Conservation (phyloP, 768 basidiomycete genomes). For the Panus rudis region DNA sequence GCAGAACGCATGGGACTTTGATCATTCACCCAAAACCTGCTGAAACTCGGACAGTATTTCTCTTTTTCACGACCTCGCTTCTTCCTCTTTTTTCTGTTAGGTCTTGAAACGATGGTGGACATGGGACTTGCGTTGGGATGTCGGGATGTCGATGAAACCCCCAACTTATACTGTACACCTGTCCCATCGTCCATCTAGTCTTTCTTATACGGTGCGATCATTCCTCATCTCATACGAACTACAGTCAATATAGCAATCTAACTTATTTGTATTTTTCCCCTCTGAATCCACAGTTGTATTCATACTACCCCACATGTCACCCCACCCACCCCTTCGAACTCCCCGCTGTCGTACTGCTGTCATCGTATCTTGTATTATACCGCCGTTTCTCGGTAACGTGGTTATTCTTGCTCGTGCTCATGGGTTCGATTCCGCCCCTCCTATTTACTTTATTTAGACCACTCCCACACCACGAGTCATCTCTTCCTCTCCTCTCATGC, state of each 20-base stretch:
- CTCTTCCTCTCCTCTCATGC: too few species aligned
- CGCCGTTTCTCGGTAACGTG: too few species aligned
- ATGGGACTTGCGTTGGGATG: too few species aligned
- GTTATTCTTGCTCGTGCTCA: too few species aligned
- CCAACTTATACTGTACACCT: slow-evolving; percentile 3
- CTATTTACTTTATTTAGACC: too few species aligned
- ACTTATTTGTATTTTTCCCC: slow-evolving; percentile 16
- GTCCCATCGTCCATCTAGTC: slow-evolving; percentile 14
- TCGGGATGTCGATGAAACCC: background rate
- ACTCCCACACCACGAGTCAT: too few species aligned
- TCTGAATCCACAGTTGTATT: slow-evolving; percentile 22
- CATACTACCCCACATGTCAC: slow-evolving; percentile 9
- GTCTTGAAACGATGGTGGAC: too few species aligned
- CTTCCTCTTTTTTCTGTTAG: slow-evolving; percentile 10
- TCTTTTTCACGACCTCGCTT: too few species aligned
- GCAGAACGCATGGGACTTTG: slow-evolving; percentile 78
- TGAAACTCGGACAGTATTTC: too few species aligned
- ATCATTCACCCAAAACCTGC: too few species aligned
- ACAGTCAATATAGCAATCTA: background rate
- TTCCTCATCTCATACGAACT: slow-evolving; percentile 9
- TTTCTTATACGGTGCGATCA: slow-evolving; percentile 23
- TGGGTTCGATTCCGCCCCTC: too few species aligned
- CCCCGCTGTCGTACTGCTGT: slow-evolving; percentile 23
- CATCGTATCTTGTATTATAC: slow-evolving; percentile 22
- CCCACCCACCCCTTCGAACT: slow-evolving; percentile 10